Conservation (phyloP, 2,329 filamentous ascomycete species). For the Talaromyces sp. region DNA sequence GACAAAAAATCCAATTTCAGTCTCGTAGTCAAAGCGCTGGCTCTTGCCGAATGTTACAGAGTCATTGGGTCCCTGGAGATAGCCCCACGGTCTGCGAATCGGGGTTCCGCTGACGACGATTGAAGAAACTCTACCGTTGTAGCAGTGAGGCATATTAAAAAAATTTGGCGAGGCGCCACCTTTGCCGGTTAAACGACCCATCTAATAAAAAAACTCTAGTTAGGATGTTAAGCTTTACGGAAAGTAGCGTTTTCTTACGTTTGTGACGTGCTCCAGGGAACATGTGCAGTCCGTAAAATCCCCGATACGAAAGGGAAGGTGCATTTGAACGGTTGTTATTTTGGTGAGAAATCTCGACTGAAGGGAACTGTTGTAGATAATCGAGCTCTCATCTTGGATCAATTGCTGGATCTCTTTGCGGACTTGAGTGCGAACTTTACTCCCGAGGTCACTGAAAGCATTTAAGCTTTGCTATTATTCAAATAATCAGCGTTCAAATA, state of each 20-base stretch:
- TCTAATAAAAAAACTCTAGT: constrained; percentile 21
- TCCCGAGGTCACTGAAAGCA: constrained; percentile 42
- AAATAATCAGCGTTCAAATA: constrained; percentile 22
- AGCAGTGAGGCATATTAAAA: constrained; percentile 48
- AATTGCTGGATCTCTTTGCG: not conserved
- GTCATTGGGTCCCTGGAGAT: constrained; percentile 26
- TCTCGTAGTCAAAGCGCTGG: constrained; percentile 33
- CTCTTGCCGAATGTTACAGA: constrained; percentile 19
- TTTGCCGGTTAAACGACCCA: not conserved
- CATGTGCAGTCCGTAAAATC: constrained; percentile 59
- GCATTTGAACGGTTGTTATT: constrained; percentile 42
- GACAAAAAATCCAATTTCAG: constrained; percentile 46
- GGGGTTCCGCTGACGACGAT: constrained; percentile 48
- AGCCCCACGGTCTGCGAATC: constrained; percentile 46
- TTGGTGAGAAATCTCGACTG: constrained; percentile 36
- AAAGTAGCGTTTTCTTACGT: constrained; percentile 28
- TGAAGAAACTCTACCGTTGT: constrained; percentile 52
- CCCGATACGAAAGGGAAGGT: constrained; percentile 53
- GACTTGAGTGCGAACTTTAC: not conserved
- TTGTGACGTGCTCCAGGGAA: constrained; percentile 50
- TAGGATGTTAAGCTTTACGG: constrained; percentile 29
- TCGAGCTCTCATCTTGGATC: not conserved
- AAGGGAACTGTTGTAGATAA: constrained; percentile 23
- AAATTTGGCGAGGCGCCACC: constrained; percentile 25
- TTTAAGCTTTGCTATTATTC: constrained; percentile 40